Conservation (phyloP, 2,329 filamentous ascomycete genomes). For the Fusarium napiforme region DNA sequence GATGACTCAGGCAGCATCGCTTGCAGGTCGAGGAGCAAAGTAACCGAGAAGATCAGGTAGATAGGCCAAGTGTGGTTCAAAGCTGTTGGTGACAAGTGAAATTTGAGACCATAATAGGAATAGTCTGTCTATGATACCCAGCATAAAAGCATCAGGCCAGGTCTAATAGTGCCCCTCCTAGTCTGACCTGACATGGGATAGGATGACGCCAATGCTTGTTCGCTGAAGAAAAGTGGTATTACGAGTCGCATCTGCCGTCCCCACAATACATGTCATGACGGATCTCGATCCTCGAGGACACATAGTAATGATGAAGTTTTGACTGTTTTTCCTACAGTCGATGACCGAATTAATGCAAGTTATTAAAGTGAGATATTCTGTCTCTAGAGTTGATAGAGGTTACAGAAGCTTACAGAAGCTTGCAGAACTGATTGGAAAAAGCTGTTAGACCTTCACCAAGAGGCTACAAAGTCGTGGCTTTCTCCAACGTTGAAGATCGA, state of each 20-base stretch:
- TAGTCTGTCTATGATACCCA: slow-evolving; percentile 36
- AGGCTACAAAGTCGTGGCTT: slow-evolving; percentile 8
- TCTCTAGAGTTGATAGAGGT: background rate
- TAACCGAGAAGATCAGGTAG: slow-evolving; percentile 44
- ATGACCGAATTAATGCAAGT: background rate
- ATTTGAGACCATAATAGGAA: slow-evolving; percentile 26
- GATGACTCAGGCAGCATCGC: slow-evolving; percentile 62
- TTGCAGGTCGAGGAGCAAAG: slow-evolving; percentile 67
- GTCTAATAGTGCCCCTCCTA: slow-evolving; percentile 27
- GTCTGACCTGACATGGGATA: slow-evolving; percentile 2
- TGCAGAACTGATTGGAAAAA: background rate
- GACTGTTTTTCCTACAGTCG: background rate
- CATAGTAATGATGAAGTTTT: slow-evolving; percentile 21
- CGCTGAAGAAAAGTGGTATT: slow-evolving; percentile 31
- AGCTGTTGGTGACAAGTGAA: slow-evolving; percentile 8
- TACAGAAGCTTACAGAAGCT: background rate
- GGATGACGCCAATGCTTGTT: slow-evolving; percentile 26
- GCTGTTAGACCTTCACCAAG: background rate
- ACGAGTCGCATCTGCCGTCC: slow-evolving; percentile 27
- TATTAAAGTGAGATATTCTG: background rate
- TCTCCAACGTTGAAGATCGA: slow-evolving; percentile 17
- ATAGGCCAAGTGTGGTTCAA: slow-evolving; percentile 9
- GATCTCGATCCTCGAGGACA: slow-evolving; percentile 4
- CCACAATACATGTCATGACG: slow-evolving; percentile 30
- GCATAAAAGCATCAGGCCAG: slow-evolving; percentile 17